Base-by-base conservation (phyloP, 148 eudicot species). In the Camellia japonica region DNA sequence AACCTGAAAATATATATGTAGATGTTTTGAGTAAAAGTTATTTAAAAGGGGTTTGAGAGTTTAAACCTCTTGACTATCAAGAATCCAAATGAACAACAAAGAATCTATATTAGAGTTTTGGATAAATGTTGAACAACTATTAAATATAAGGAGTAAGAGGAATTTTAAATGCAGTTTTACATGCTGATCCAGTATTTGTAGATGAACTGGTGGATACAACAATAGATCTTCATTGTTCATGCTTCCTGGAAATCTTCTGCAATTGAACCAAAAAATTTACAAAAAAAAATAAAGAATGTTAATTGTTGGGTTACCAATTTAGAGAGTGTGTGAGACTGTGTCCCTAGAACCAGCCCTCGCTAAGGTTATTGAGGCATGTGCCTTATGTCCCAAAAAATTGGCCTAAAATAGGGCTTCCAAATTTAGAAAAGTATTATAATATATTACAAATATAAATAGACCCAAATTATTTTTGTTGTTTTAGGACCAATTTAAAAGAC, bases 1-100 rank as follows among this genome's bases (percentile, higher is more conserved):
- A 20, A 88, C 88, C 89, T 90, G 78, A 5, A 81, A 30, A 30
- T 67, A 5, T 19, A 14, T 3, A 61, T 38, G 44, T 2, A 10
- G 2, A 16, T 74, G 2, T 73, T 20, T 15, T 68, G n/a, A 38
- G 49, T 1, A 68, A 47, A 44, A 44, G 72, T 68, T 43, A 5
- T 42, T 47, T 8, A 6, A n/a, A 62, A n/a, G 16, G 43, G 8
- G 20, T 7, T 46, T 69, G 2, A 46, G 54, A 23, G 58, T 18
- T 73, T 46, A 52, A 55, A 55, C 14, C 1, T n/a, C 46, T 54
- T 60, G 64, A 4, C 20, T n/a, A 60, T 60, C 64, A 15, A 60
- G 19, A 60, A 18, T 3, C n/a, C 3, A 60, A 60, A 60, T 55
- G 18, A 60, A 8, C 64, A 60, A 8, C 7, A 18, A 60, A 60